Percentiles rank a stretch among this genome's conserved stretches.
These are phyloP conservation scores for Vaccinium myrtillus DNA, from an alignment of 148 eudicot genomes.

Conservation along the genomic window DNA sequence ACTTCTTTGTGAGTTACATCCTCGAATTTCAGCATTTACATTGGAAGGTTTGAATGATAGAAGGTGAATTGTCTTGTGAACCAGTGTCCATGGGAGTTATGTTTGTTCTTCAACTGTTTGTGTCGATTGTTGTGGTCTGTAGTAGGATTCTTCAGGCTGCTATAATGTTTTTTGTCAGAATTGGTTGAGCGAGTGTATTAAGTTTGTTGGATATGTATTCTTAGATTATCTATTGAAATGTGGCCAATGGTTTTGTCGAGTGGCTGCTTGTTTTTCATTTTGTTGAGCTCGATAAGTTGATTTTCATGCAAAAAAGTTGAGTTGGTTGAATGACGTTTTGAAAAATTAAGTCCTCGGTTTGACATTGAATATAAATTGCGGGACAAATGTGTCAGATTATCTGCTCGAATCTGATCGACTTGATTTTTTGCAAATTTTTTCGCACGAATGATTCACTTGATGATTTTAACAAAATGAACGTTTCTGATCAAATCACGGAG, in stretches of 20 bases:
- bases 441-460: neutral
- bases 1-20: neutral
- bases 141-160: neutral
- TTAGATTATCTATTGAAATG: neutral
- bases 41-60: neutral
- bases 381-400: neutral
- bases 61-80: neutral
- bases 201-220: neutral
- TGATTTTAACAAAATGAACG: too few relatives aligned
- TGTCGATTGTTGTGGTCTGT: neutral
- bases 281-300: neutral
- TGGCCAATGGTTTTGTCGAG: neutral
- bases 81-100: neutral
- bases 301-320: neutral
- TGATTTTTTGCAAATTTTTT: too few relatives aligned
- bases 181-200: neutral
- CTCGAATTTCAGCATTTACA: neutral
- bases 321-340: too few relatives aligned
- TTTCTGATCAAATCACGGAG: too few relatives aligned
- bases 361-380: neutral
- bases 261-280: neutral
- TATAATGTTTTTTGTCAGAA: neutral
- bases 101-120: neutral
- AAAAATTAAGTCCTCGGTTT: too few relatives aligned
- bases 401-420: too few relatives aligned